Evolutionary conservation across 345 rosid species (phyloP), one percentile per base, ranked within the genome.

Genomic region (Heritiera fomes): DNA sequence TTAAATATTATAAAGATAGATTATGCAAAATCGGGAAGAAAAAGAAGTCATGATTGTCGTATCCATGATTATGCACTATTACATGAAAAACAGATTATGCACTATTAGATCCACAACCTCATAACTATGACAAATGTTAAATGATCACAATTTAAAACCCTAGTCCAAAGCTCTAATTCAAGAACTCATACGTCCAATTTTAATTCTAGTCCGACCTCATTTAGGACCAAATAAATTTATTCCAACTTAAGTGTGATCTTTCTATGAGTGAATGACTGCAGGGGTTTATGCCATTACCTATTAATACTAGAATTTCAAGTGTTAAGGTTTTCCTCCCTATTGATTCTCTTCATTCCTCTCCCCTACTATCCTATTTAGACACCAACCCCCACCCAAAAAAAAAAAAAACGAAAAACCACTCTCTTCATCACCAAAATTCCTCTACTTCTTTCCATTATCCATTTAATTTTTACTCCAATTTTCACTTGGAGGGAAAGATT

Each of bases 401-500:
- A 23, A 23, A 0, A 23, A 69, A 69, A 46, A 46, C 28, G 28
- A 23, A 69, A 69, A 46, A 46, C 28, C 28, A 23, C 55, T 45
- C 10, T 20, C 15, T 46, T 45, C 12, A 46, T 15, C 73, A 12
- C 32, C 73, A 69, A 12, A 46, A 46, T 69, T 69, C 9, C 38
- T 20, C 28, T 15, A 6, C 10, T 52, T 55, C 9, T 6, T 55
- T 55, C 28, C 34, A 68, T 11, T 68, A 45, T 20, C 73, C 73
- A 69, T 46, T 69, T 69, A 69, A 12, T 69, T 69, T 52, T 23
- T 40, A 70, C n/a, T 47, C 73, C 73, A 7, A 12, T 20, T 18
- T 70, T 47, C 40, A 13, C 47, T 23, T 34, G 28, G 28, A 23
- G 28, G 28, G 28, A 23, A 23, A 23, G 28, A 23, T 23, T 23